Conservation (phyloP, 257 asterid species). For the Datura wrightii region DNA sequence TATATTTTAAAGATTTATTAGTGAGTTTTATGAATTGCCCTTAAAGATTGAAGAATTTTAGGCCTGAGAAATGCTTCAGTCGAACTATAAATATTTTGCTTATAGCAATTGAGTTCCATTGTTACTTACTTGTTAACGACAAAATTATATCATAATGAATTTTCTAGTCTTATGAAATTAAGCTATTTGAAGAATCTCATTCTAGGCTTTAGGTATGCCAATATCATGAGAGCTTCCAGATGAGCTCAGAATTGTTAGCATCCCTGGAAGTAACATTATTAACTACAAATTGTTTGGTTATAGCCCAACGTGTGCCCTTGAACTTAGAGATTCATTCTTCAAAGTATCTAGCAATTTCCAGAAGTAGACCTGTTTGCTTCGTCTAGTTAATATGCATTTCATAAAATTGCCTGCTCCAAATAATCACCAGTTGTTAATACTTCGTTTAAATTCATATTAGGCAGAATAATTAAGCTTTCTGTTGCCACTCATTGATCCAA, state of each 20-base stretch:
- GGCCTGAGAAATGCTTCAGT: background rate
- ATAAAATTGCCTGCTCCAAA: background rate
- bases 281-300: background rate
- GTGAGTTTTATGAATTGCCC: background rate
- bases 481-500: background rate
- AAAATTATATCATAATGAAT: background rate
- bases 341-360: background rate
- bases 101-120: background rate
- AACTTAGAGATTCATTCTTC: background rate
- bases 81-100: background rate
- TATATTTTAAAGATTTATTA: background rate
- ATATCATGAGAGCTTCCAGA: background rate
- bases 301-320: background rate
- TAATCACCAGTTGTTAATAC: background rate
- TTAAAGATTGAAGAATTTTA: background rate
- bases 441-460: background rate
- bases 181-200: background rate
- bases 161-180: background rate
- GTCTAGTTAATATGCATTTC: constrained; percentile 1
- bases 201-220: background rate
- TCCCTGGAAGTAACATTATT: background rate
- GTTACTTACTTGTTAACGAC: background rate
- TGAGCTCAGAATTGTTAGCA: background rate
- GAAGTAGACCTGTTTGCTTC: background rate
- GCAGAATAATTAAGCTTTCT: background rate